Evolutionary conservation across 495 filamentous ascomycete genomes (phyloP).

Genomic region (Podospora didyma): DNA sequence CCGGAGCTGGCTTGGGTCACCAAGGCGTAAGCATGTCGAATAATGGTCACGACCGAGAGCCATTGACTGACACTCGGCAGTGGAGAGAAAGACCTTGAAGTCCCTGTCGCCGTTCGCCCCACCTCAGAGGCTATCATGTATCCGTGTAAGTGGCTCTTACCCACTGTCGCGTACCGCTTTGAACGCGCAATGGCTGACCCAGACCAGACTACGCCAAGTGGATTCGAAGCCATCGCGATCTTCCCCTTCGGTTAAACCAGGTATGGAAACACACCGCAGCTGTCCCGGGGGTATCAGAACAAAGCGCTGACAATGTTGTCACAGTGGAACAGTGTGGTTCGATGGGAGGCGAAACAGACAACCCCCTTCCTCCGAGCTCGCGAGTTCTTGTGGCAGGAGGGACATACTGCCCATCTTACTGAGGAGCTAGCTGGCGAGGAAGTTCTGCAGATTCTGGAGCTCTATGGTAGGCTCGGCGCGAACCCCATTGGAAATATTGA

Average conservation of each 20-base stretch:
- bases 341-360: slow-evolving; percentile 98
- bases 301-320: no score
- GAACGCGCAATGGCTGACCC: background rate
- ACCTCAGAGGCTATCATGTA: slow-evolving; percentile 95
- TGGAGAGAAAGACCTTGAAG: slow-evolving; percentile 85
- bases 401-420: slow-evolving; percentile 90
- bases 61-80: slow-evolving; percentile 30
- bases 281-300: no score
- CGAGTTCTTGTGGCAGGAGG: slow-evolving; percentile 98
- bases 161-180: background rate
- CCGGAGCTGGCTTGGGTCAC: slow-evolving; percentile 99
- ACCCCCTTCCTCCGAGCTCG: slow-evolving; percentile 89
- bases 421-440: slow-evolving; percentile 73
- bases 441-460: slow-evolving; percentile 88
- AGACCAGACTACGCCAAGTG: slow-evolving; percentile 95
- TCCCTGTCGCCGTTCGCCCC: slow-evolving; percentile 91
- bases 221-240: slow-evolving; percentile 90
- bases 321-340: slow-evolving; percentile 18
- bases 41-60: background rate
- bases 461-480: no score
- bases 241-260: slow-evolving; percentile 89
- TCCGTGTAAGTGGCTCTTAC: slow-evolving; percentile 25
- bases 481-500: no score
- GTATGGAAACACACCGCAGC: slow-evolving; percentile 94
- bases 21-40: slow-evolving; percentile 62